Evolutionary conservation across 371 early-diverging fungal species (phyloP).

Genomic region (Mortierella sp.): DNA sequence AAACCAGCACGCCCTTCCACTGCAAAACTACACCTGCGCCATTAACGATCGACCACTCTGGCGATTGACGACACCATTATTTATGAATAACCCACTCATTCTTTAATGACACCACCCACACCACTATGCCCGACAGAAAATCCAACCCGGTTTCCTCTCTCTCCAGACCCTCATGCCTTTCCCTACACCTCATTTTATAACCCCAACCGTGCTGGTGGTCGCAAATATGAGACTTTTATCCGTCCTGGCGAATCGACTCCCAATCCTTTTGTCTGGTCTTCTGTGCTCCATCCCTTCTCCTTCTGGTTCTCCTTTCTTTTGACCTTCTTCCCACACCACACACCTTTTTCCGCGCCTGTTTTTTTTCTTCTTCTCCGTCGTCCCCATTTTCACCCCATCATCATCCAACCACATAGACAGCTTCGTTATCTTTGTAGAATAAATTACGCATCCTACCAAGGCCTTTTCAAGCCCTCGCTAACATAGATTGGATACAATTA

Average conservation of each 20-base stretch:
- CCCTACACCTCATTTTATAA: background rate
- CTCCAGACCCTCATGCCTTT: background rate
- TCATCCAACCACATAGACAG: background rate
- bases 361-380: slow-evolving; percentile 2
- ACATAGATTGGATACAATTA: too few species aligned
- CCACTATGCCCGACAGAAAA: background rate
- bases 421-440: background rate
- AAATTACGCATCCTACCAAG: background rate
- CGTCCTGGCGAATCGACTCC: background rate
- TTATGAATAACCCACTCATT: background rate
- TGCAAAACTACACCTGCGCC: slow-evolving; percentile 20
- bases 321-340: background rate
- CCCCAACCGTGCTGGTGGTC: background rate
- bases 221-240: background rate
- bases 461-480: background rate
- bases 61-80: background rate
- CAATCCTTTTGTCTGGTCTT: background rate
- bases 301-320: background rate
- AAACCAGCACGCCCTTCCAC: slow-evolving; percentile 16
- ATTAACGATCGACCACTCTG: background rate
- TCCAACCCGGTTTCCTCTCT: too few species aligned
- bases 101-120: too few species aligned
- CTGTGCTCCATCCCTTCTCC: background rate
- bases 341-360: background rate
- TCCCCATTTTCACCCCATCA: too few species aligned